Base-by-base conservation (phyloP, 2,329 filamentous ascomycete genomes). In the Fusarium fujikuroi region DNA sequence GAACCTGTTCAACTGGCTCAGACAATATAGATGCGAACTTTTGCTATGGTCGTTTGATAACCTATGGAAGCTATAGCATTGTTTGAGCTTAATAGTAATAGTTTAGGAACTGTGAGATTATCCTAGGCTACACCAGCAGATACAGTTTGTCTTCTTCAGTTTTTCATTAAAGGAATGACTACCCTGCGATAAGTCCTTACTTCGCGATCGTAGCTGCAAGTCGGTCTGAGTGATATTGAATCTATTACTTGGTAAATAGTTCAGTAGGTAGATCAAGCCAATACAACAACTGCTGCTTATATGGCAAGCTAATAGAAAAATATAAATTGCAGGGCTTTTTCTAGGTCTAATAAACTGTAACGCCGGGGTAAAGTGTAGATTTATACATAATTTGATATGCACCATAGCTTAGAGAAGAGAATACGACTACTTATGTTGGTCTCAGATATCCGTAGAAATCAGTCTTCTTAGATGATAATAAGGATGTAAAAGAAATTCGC, bases 351-450 rank as follows among this genome's bases (percentile, higher is more conserved):
- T 15, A 34, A 34, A 34, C 14, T 34, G 11, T 7, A 34, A 34
- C 32, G 1, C 2, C 0, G 5, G 32, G 14, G 32, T 34, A 34
- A 34, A 34, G 1, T 34, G 14, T 3, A 34, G 32, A 16, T 3
- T 34, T 34, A 9, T 15, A 15, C 2, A 34, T 34, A 34, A 34
- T 8, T 16, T 34, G 2, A 34, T 34, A 32, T 4, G 1, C 5
- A 32, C 32, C 2, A 32, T 6, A 32, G 32, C 32, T 32, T 32
- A 32, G 32, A 32, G 32, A 32, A 32, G 32, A 32, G 14, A 11
- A 32, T 32, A 32, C 2, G 4, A 32, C 5, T 7, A 2, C 32
- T 32, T 32, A 32, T 5, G 11, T 32, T 32, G 32, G 12, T 32
- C 32, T 32, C 2, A 14, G 11, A 32, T 32, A 32, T 32, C 11